Evolutionary conservation across 2,329 filamentous ascomycete genomes (phyloP).

Genomic region (Incumbomyces lentus): DNA sequence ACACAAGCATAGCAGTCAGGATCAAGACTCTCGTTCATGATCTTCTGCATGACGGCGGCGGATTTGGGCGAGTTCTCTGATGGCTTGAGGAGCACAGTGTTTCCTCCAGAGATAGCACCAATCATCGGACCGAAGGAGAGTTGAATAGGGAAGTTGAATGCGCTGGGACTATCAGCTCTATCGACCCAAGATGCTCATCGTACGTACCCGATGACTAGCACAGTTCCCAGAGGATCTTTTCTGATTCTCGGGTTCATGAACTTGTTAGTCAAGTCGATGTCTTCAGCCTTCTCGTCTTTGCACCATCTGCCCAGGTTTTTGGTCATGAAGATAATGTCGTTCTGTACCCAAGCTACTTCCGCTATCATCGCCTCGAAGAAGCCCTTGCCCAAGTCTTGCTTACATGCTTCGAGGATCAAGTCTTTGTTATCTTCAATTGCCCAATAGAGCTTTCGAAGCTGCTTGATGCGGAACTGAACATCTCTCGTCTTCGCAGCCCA

Average conservation of each 20-base stretch:
- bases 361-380: conserved; percentile 61
- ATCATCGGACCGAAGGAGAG: conserved; percentile 68
- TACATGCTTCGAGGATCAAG: conserved; percentile 63
- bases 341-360: conserved; percentile 69
- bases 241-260: conserved; percentile 63
- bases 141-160: conserved; percentile 90
- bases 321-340: conserved; percentile 69
- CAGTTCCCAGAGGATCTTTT: conserved; percentile 77
- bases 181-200: neutral
- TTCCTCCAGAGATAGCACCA: conserved; percentile 85
- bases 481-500: conserved; percentile 70
- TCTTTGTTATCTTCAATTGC: conserved; percentile 67
- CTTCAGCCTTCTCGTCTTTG: conserved; percentile 65
- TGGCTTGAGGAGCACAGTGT: conserved; percentile 82
- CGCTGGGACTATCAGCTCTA: conserved; percentile 32
- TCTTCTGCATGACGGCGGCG: conserved; percentile 68
- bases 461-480: conserved; percentile 67
- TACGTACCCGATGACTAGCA: conserved; percentile 67
- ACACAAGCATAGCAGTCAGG: conserved; percentile 63
- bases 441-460: conserved; percentile 95
- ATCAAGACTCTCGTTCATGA: conserved; percentile 68
- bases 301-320: conserved; percentile 72
- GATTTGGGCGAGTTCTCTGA: conserved; percentile 69
- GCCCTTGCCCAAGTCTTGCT: conserved; percentile 68
- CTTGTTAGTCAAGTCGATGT: conserved; percentile 59